A percentile compares a stretch with the other conserved stretches of the same genome.
Conservation (phyloP, 2,329 filamentous ascomycete species). For the Neofusicoccum ribis region DNA sequence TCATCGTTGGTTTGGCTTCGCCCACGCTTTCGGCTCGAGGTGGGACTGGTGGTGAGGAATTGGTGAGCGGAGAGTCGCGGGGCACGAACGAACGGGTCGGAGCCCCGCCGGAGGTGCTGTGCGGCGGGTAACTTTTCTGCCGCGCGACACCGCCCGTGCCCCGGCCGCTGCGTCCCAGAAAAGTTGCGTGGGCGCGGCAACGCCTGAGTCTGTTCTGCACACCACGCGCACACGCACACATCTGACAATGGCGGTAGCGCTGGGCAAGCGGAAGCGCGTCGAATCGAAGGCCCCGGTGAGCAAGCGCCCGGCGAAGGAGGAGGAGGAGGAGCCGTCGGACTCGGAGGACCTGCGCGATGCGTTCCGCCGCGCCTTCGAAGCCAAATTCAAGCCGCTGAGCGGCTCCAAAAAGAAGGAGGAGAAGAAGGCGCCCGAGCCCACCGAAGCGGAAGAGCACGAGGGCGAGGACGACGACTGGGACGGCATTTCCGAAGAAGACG, state of each 20-base stretch:
- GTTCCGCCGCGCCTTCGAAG: conserved; percentile 83
- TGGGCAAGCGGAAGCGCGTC: conserved; percentile 49
- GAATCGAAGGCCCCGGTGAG: conserved; percentile 23
- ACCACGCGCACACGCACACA: background rate
- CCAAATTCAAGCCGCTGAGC: conserved; percentile 76
- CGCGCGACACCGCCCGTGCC: background rate
- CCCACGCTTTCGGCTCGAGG: no score
- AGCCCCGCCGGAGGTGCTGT: background rate
- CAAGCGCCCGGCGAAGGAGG: conserved; percentile 19
- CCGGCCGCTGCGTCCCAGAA: background rate
- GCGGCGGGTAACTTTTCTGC: conserved; percentile 1
- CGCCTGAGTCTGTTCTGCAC: background rate
- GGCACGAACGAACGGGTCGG: background rate
- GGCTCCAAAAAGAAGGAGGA: conserved; percentile 35
- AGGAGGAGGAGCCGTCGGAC: conserved; percentile 25
- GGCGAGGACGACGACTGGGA: conserved; percentile 54
- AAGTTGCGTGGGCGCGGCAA: background rate
- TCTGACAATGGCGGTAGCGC: conserved; percentile 39
- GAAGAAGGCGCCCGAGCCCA: conserved; percentile 29
- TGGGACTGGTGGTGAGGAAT: background rate
- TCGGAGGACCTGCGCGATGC: conserved; percentile 67
- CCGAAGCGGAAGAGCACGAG: conserved; percentile 29
- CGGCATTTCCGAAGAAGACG: conserved; percentile 59
- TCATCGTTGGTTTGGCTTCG: conserved; percentile 60
- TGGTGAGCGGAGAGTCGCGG: background rate